A percentile compares a stretch with the other conserved stretches of the same genome.
Evolutionary conservation across 495 filamentous ascomycete genomes (phyloP).

Genomic region (Friedmanniomyces simplex): DNA sequence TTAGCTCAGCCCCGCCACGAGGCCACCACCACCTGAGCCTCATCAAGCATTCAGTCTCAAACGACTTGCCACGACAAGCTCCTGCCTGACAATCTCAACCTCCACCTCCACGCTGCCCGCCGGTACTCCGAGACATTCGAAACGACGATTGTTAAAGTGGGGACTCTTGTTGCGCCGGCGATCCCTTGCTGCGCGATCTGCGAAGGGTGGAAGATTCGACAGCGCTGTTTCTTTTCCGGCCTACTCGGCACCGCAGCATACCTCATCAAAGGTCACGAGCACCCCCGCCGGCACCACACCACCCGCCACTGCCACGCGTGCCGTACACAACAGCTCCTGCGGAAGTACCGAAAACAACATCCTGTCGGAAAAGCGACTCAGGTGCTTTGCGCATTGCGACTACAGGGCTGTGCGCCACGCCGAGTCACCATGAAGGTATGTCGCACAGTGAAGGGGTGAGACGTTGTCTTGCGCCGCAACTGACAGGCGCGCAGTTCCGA

Average conservation of each 20-base stretch:
- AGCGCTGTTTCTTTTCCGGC: not conserved
- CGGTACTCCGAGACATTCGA: too few relatives aligned
- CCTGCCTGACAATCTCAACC: too few relatives aligned
- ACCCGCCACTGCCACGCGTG: too few relatives aligned
- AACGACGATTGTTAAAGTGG: too few relatives aligned
- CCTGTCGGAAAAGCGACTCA: not conserved
- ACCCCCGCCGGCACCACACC: not conserved
- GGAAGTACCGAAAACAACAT: not conserved
- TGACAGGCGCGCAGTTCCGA: slow-evolving; percentile 28
- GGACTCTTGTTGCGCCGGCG: too few relatives aligned
- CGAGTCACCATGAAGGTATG: slow-evolving; percentile 4
- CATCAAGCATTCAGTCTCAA: too few relatives aligned
- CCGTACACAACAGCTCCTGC: not conserved
- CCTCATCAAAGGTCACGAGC: not conserved
- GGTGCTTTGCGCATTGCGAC: not conserved
- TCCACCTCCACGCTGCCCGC: too few relatives aligned
- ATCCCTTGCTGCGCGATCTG: too few relatives aligned
- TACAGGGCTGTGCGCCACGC: not conserved
- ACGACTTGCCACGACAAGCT: too few relatives aligned
- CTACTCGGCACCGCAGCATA: not conserved
- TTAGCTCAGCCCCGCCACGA: too few relatives aligned
- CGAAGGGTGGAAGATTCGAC: not conserved
- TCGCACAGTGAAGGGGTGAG: not conserved
- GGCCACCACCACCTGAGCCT: too few relatives aligned
- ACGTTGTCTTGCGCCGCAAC: not conserved